Conservation (phyloP, 768 basidiomycete genomes). For the Lactarius hatsudake region DNA sequence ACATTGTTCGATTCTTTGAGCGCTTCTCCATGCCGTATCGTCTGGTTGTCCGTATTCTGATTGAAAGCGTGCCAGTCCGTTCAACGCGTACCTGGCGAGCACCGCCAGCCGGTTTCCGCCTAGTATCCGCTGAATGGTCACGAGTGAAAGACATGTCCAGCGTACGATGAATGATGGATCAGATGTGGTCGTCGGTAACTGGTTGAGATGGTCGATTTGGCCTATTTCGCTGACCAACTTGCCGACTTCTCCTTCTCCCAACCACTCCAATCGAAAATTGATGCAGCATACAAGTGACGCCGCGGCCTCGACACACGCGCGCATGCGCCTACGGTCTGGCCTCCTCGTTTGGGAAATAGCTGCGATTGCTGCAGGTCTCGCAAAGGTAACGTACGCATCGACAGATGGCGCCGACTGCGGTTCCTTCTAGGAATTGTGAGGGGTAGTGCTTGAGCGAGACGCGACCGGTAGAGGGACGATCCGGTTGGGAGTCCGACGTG, state of each 20-base stretch:
- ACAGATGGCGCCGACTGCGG: no score
- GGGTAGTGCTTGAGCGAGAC: no score
- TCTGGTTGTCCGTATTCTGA: not conserved
- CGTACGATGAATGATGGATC: not conserved
- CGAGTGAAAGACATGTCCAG: slow-evolving; percentile 23
- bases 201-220: not conserved
- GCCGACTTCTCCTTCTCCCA: slow-evolving; percentile 13
- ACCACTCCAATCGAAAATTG: slow-evolving; percentile 9
- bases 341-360: slow-evolving; percentile 3
- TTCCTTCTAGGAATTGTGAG: no score
- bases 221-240: not conserved
- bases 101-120: no score
- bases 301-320: slow-evolving; percentile 16
- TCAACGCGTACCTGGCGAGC: not conserved
- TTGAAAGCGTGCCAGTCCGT: not conserved
- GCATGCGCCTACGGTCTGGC: slow-evolving; percentile 12
- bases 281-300: slow-evolving; percentile 13
- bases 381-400: slow-evolving; percentile 4
- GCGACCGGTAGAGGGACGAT: no score
- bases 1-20: not conserved
- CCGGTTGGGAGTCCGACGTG: no score
- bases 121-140: slow-evolving; percentile 13
- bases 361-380: slow-evolving; percentile 9
- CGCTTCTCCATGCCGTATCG: not conserved
- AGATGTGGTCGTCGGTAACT: not conserved